Percentiles rank a stretch among this genome's conserved stretches.
phyloP scores from a whole-genome alignment of 129 eudicot genomes.

The Lactuca saligna region DNA sequence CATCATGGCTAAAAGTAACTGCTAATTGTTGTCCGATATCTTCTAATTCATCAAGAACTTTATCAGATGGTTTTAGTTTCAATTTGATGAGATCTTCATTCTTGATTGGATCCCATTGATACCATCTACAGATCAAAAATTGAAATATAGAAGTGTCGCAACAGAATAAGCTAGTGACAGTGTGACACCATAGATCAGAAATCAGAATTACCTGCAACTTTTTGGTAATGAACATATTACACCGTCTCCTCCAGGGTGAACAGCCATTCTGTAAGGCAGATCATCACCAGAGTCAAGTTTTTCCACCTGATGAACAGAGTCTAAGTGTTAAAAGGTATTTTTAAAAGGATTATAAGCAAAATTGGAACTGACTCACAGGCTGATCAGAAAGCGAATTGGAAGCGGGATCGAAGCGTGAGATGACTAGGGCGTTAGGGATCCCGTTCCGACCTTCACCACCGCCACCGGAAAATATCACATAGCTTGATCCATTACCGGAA shows the following conservation, averaged over 20 bases:
- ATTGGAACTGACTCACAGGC: slow-evolving; percentile 42
- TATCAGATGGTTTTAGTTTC: slow-evolving; percentile 59
- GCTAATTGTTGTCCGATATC: slow-evolving; percentile 86
- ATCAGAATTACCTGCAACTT: slow-evolving; percentile 59
- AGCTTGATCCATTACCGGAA: slow-evolving; percentile 17
- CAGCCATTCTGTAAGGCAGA: slow-evolving; percentile 87
- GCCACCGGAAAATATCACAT: slow-evolving; percentile 76
- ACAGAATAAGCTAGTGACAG: not conserved
- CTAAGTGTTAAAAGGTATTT: slow-evolving; percentile 5
- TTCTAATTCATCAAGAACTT: slow-evolving; percentile 53
- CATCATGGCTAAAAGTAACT: slow-evolving; percentile 66
- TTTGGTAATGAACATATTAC: slow-evolving; percentile 68
- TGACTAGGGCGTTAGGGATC: slow-evolving; percentile 63
- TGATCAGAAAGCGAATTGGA: slow-evolving; percentile 67
- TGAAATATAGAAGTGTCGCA: not conserved
- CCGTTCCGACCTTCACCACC: slow-evolving; percentile 94
- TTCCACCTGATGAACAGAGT: slow-evolving; percentile 42
- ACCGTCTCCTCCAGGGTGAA: slow-evolving; percentile 91
- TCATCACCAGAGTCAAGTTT: slow-evolving; percentile 61
- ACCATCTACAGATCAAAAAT: slow-evolving; percentile 46
- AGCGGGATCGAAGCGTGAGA: slow-evolving; percentile 48
- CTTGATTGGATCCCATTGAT: slow-evolving; percentile 54
- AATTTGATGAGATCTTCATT: slow-evolving; percentile 24
- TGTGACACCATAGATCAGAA: not conserved
- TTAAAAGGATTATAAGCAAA: not conserved